A percentile compares a stretch with the other conserved stretches of the same genome.
These are phyloP conservation scores for Leccinum subgranulosum DNA, from an alignment of 768 basidiomycete genomes.

Conservation along the genomic window DNA sequence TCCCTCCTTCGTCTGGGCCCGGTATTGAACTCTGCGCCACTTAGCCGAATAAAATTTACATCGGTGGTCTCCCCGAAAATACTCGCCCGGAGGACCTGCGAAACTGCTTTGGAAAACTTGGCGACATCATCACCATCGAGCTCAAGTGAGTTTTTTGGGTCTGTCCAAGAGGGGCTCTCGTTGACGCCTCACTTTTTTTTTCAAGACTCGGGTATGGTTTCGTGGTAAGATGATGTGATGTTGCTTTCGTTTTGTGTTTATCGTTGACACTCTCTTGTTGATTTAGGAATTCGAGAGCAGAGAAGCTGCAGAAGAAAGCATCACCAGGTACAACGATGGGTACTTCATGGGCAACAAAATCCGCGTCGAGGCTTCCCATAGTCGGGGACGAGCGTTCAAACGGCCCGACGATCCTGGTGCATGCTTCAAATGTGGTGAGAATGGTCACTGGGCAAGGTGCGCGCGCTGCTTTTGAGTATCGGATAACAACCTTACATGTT, in stretches of 20 bases:
- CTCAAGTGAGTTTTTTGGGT: constrained; percentile 63
- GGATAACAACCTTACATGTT: constrained; percentile 2
- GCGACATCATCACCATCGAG: constrained; percentile 71
- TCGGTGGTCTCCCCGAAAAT: constrained; percentile 85
- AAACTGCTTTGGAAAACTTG: constrained; percentile 85
- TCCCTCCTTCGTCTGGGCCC: constrained; percentile 48
- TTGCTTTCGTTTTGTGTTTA: not conserved
- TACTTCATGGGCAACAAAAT: constrained; percentile 93
- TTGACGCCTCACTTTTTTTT: constrained; percentile 6
- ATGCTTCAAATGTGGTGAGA: constrained; percentile 83
- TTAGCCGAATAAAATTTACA: constrained; percentile 92
- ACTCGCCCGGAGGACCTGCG: constrained; percentile 83
- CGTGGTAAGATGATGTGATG: constrained; percentile 55
- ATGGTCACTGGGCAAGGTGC: constrained; percentile 88
- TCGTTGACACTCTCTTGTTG: not conserved
- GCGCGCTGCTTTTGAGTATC: constrained; percentile 16
- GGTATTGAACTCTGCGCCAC: constrained; percentile 68
- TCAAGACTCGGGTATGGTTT: constrained; percentile 83
- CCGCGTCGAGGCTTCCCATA: constrained; percentile 81
- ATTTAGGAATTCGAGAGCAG: constrained; percentile 76
- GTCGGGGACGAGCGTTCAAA: constrained; percentile 77
- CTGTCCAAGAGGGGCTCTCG: constrained; percentile 4
- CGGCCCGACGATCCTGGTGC: constrained; percentile 84
- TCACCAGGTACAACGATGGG: constrained; percentile 85
- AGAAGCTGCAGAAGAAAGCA: constrained; percentile 82